Base-by-base conservation (phyloP, 192 early-diverging fungal species). In the Geranomyces variabilis region DNA sequence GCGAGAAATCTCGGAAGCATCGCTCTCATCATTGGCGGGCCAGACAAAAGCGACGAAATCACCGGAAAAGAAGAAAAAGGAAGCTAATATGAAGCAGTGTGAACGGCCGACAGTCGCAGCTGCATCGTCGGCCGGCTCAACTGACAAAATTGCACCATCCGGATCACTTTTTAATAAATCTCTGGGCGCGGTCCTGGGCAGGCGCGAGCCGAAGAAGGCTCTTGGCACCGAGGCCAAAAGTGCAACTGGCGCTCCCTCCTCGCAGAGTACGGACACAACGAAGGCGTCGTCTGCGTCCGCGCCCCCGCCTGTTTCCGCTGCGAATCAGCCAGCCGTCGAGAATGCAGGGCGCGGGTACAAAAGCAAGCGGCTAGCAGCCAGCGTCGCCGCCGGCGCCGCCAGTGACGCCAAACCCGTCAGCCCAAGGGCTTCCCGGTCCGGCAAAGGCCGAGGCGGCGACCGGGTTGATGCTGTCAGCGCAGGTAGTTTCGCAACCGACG, bases 91-190 rank as follows among this genome's bases (percentile, higher is more conserved):
- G 19, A 29, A 41, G 33, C 66, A 41, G 36, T 10, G 36, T 7
- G 36, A 41, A 41, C 3, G 36, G 36, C 36, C 36, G 3, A 10
- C 36, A 41, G 36, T 10, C 36, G 10, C 36, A 3, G 36, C 36
- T 41, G 36, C 36, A 41, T 7, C 3, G 5, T 10, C 3, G 36
- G 5, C 10, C 36, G 36, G 36, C 36, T 41, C 36, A 41, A 41
- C 48, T 29, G 58, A 60, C 9, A 28, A 34, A 62, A 43, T 49
- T 13, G 70, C 59, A 15, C 69, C 69, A 30, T 21, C 75, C 33
- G 63, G 66, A 0, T 41, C 36, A n/a, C 46, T 72, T 9, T 74
- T 71, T 34, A 69, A 63, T 1, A 53, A 78, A 28, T 66, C 71
- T 12, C n/a, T 73, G 4, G 70, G 63, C 58, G 63, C 61, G 12